A percentile compares a stretch with the other conserved stretches of the same genome.
These are phyloP conservation scores for Paramarasmius palmivorus DNA, from an alignment of 1,284 basidiomycete species.

Conservation along the genomic window DNA sequence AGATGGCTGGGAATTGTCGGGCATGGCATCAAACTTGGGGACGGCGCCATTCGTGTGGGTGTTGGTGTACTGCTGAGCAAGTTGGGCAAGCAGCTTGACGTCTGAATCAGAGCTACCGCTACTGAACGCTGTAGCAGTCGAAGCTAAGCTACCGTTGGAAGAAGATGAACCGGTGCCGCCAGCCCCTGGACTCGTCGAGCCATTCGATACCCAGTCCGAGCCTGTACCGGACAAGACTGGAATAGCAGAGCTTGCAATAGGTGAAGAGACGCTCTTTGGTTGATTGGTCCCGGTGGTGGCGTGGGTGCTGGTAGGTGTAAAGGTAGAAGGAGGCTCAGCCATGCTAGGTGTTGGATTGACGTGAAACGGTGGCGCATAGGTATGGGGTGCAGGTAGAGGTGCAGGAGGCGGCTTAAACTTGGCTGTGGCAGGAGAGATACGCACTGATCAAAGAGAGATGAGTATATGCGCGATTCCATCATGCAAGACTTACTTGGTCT, in stretches of 20 bases:
- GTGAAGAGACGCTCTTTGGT: constrained; percentile 57
- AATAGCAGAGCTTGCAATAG: constrained; percentile 2
- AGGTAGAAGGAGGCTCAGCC: constrained; percentile 41
- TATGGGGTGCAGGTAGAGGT: constrained; percentile 26
- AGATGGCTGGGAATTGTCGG: constrained; percentile 1
- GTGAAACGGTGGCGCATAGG: constrained; percentile 36
- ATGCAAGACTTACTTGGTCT: constrained; percentile 68
- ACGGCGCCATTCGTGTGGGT: not conserved
- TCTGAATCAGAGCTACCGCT: not conserved
- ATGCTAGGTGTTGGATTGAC: not conserved
- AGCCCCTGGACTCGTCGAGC: constrained; percentile 5
- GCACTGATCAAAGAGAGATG: constrained; percentile 53
- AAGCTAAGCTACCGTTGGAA: constrained; percentile 12
- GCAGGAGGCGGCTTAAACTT: constrained; percentile 70
- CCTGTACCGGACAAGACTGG: not conserved
- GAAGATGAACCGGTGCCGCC: not conserved
- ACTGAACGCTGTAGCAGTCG: constrained; percentile 7
- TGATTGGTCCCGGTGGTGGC: constrained; percentile 20
- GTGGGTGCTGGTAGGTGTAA: constrained; percentile 29
- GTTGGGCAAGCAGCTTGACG: constrained; percentile 4
- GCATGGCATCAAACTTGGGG: not conserved
- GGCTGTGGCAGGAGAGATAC: constrained; percentile 86
- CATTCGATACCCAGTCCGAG: not conserved
- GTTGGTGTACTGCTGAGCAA: not conserved
- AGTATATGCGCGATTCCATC: constrained; percentile 28